Evolutionary conservation across 306 rosid genomes (phyloP).

Genomic region (Macrotyloma uniflorum): DNA sequence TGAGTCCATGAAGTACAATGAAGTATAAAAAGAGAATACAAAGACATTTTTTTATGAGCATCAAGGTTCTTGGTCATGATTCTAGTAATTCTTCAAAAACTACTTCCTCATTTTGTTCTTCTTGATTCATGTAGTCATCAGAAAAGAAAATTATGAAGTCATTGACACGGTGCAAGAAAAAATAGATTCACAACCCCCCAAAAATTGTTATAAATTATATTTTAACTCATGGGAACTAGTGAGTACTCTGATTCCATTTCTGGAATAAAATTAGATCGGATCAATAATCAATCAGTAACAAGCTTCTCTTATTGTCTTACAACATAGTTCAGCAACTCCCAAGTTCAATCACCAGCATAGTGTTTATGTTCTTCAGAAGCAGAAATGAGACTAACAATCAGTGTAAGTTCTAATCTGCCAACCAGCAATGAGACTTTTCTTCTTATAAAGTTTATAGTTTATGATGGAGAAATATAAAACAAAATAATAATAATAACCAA

Average conservation of each 20-base stretch:
- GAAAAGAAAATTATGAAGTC: too few relatives aligned
- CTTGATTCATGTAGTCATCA: too few relatives aligned
- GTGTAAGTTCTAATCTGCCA: not conserved
- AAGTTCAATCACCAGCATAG: not conserved
- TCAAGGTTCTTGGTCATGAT: too few relatives aligned
- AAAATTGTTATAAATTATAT: too few relatives aligned
- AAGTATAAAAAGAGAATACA: too few relatives aligned
- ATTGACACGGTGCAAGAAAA: too few relatives aligned
- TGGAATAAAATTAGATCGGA: not conserved
- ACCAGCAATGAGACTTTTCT: constrained; percentile 8
- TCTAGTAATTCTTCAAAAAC: too few relatives aligned
- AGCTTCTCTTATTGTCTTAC: not conserved
- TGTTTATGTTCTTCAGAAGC: constrained; percentile 2
- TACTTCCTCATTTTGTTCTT: too few relatives aligned
- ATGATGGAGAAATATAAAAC: not conserved
- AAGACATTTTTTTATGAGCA: too few relatives aligned
- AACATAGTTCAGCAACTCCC: not conserved
- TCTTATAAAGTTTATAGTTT: not conserved
- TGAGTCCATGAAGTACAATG: too few relatives aligned
- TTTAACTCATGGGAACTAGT: not conserved
- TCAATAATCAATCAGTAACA: not conserved
- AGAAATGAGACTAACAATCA: constrained; percentile 15
- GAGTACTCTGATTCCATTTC: not conserved
- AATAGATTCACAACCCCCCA: too few relatives aligned
- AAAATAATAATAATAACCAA: not conserved